Evolutionary conservation across 2,329 filamentous ascomycete species (phyloP).

Genomic region (Pseudogymnoascus sp.): DNA sequence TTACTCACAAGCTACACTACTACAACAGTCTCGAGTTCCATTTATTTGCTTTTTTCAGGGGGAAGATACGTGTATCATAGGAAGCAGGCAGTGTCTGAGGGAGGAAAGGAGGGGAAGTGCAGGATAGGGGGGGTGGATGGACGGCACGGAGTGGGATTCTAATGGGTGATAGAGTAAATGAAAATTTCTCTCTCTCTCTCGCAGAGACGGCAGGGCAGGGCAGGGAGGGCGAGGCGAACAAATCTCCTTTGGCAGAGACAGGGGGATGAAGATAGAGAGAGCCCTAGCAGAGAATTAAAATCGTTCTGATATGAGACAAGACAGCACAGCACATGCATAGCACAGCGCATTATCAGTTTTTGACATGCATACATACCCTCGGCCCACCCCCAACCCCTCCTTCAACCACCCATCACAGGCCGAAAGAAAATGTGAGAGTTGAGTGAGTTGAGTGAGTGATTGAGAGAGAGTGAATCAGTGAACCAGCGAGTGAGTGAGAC

Average conservation of each 20-base stretch:
- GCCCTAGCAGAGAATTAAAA: not conserved
- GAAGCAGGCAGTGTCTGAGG: not conserved
- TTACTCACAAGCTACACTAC: not conserved
- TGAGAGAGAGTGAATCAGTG: not conserved
- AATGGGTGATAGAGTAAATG: conserved; percentile 1
- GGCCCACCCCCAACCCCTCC: too few species aligned
- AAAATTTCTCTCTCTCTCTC: not conserved
- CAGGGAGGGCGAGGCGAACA: not conserved
- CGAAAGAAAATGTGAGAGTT: too few species aligned
- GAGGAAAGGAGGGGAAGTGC: not conserved
- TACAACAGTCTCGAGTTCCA: not conserved
- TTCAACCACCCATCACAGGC: too few species aligned
- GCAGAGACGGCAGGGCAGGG: not conserved
- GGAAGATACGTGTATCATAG: conserved; percentile 1
- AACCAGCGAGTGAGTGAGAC: not conserved
- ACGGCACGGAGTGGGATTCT: not conserved
- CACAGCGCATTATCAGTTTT: too few species aligned
- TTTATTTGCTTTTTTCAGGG: not conserved
- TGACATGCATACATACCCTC: too few species aligned
- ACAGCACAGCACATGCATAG: not conserved
- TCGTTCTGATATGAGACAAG: not conserved
- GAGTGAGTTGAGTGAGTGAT: too few species aligned
- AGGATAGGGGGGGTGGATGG: not conserved
- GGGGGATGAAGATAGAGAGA: not conserved
- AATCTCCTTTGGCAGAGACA: not conserved